These are phyloP conservation scores for Phytophthora pluvialis DNA, from an alignment of 352 stramenopile genomes.

Conservation along the genomic window DNA sequence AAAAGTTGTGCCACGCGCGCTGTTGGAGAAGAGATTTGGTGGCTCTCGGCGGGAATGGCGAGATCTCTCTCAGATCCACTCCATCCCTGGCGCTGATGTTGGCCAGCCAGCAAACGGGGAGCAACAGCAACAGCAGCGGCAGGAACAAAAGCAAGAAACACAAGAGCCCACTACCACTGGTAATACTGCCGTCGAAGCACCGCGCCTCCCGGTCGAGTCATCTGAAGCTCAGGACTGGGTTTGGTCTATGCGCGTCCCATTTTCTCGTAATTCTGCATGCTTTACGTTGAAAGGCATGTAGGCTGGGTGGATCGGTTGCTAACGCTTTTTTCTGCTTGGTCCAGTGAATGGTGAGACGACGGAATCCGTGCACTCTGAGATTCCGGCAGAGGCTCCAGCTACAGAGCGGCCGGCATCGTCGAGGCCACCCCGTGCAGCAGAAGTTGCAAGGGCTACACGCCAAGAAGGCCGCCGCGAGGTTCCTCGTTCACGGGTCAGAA, in stretches of 20 bases:
- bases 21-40: constrained; percentile 42
- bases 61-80: constrained; percentile 44
- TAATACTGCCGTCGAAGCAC: constrained; percentile 10
- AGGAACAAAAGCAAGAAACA: constrained; percentile 17
- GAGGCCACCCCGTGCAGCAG: constrained; percentile 20
- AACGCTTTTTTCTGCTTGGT: constrained; percentile 3
- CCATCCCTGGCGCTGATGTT: constrained; percentile 19
- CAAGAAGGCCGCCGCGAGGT: constrained; percentile 20
- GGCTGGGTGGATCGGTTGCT: background rate
- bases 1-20: constrained; percentile 35
- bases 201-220: constrained; percentile 5
- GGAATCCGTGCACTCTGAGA: constrained; percentile 27
- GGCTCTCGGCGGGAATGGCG: constrained; percentile 39
- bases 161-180: constrained; percentile 1
- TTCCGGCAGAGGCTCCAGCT: constrained; percentile 15
- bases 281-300: background rate
- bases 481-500: constrained; percentile 15
- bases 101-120: background rate
- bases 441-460: constrained; percentile 12
- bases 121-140: background rate
- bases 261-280: constrained; percentile 28
- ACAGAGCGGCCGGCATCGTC: constrained; percentile 13
- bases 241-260: constrained; percentile 39
- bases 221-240: constrained; percentile 21
- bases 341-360: constrained; percentile 22